Evolutionary conservation across 441 rosid species (phyloP).

Genomic region (Euphorbia schlechtendalii): DNA sequence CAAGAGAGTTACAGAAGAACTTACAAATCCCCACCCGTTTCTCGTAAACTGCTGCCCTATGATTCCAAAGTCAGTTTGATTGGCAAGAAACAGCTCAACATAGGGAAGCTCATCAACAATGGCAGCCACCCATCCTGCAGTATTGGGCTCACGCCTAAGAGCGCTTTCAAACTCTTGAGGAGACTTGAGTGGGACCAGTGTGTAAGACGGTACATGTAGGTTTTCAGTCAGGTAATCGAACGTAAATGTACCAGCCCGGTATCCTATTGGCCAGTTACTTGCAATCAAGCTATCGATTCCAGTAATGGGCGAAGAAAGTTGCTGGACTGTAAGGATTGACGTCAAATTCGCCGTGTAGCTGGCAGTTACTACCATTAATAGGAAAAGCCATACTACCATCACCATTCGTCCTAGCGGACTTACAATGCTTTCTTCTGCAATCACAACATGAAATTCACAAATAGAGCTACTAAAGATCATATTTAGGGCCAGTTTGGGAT

Average conservation of each 20-base stretch:
- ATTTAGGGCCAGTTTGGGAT: too few species aligned
- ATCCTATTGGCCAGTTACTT: conserved; percentile 64
- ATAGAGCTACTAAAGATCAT: neutral
- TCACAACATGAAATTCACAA: conserved; percentile 9
- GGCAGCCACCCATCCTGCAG: conserved; percentile 66
- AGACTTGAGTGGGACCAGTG: conserved; percentile 52
- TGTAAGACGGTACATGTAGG: conserved; percentile 52
- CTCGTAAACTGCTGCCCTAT: conserved; percentile 69
- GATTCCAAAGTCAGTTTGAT: conserved; percentile 49
- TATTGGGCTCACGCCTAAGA: conserved; percentile 52
- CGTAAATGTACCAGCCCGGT: conserved; percentile 75
- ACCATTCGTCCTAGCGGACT: conserved; percentile 68
- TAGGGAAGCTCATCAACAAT: conserved; percentile 79
- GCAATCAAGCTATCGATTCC: conserved; percentile 78
- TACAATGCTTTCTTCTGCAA: conserved; percentile 59
- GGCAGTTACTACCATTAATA: conserved; percentile 74
- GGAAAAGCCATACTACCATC: conserved; percentile 89
- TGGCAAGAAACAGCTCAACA: conserved; percentile 55
- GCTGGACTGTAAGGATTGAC: conserved; percentile 79
- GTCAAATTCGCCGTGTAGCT: conserved; percentile 90
- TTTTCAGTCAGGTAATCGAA: conserved; percentile 44
- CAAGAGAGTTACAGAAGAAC: too few species aligned
- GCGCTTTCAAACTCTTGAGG: conserved; percentile 65
- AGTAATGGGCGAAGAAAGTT: conserved; percentile 71
- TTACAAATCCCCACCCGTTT: conserved; percentile 96